A percentile compares a stretch with the other conserved stretches of the same genome.
These are phyloP conservation scores for Sugiyamaella marilandica DNA, from an alignment of 805 yeast species.

Conservation along the genomic window DNA sequence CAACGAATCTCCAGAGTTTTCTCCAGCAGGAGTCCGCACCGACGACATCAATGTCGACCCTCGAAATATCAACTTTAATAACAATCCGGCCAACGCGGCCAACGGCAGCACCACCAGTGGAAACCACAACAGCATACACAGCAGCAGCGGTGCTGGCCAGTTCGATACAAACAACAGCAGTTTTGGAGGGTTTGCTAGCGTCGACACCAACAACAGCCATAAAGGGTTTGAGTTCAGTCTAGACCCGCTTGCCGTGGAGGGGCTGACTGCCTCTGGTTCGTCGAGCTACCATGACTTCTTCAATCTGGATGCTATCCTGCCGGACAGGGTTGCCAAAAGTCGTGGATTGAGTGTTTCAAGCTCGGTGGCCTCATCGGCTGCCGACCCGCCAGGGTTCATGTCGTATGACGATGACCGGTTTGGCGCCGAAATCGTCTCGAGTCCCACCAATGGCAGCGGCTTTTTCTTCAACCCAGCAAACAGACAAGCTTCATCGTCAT, in stretches of 20 bases:
- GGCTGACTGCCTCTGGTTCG: conserved; percentile 28
- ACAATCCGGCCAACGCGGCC: conserved; percentile 2
- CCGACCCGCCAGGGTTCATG: conserved; percentile 2
- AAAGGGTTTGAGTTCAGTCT: conserved; percentile 36
- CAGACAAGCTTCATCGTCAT: conserved; percentile 9
- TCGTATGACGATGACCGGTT: conserved; percentile 13
- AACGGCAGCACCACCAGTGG: conserved; percentile 6
- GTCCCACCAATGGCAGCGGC: conserved; percentile 2
- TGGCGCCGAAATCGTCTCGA: conserved; percentile 9
- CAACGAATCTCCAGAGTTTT: neutral
- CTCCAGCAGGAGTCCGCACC: neutral
- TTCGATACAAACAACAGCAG: too few relatives aligned
- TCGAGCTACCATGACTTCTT: conserved; percentile 16
- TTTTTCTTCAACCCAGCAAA: conserved; percentile 2
- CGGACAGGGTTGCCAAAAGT: neutral
- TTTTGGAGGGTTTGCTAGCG: neutral
- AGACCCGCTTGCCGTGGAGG: conserved; percentile 48
- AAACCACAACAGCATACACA: neutral
- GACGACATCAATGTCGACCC: neutral
- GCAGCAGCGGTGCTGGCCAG: too few relatives aligned
- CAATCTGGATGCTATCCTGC: conserved; percentile 1
- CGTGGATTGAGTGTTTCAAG: neutral
- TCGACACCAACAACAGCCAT: conserved; percentile 7
- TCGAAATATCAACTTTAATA: neutral
- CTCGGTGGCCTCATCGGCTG: conserved; percentile 4